Evolutionary conservation across 2,329 filamentous ascomycete genomes (phyloP), one percentile per base, ranked within the genome.

Genomic region (Penicillium aurantiogriseum): DNA sequence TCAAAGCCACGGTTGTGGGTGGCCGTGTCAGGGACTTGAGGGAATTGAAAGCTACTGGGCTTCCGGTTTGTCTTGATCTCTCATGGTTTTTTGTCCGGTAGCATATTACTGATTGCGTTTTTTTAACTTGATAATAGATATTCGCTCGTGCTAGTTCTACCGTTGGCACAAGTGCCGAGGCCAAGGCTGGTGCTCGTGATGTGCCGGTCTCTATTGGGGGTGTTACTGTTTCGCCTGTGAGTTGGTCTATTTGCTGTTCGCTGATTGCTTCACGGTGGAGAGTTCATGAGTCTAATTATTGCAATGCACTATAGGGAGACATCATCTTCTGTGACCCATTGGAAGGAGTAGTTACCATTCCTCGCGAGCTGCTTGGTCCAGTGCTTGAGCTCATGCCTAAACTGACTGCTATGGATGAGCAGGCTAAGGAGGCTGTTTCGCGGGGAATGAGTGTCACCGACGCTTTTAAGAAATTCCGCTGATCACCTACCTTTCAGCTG

Each of bases 291-390:
- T 36, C 54, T 53, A 8, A 47, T 27, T 54, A 36, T 56, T 54
- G 15, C 10, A 27, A 44, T 58, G 43, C 11, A 33, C 35, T 25
- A 3, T 47, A 71, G 76, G 87, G 88, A 8, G 89, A 92, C 71
- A 80, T 91, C 38, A 79, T 90, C 45, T 86, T 90, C 72, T 83
- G 85, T 55, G 89, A 92, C 69, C 81, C 85, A 5, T 75, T 78
- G n/a, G 88, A 90, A 62, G 89, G 87, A 0, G 83, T 88, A 1
- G 88, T 90, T 13, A 80, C 84, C 29, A 88, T 92, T 56, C 89
- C 89, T 1, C 75, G 77, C 47, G 80, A 80, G 35, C 83, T 85
- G 65, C 70, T 91, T 10, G 78, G 80, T 11, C 80, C 82, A 47
- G 83, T 90, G 21, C 67, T 90, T 13, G 82, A 83, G 48, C 67